Evolutionary conservation across 129 eudicot genomes (phyloP), one percentile per base, ranked within the genome.

Genomic region (Flaveria trinervia): DNA sequence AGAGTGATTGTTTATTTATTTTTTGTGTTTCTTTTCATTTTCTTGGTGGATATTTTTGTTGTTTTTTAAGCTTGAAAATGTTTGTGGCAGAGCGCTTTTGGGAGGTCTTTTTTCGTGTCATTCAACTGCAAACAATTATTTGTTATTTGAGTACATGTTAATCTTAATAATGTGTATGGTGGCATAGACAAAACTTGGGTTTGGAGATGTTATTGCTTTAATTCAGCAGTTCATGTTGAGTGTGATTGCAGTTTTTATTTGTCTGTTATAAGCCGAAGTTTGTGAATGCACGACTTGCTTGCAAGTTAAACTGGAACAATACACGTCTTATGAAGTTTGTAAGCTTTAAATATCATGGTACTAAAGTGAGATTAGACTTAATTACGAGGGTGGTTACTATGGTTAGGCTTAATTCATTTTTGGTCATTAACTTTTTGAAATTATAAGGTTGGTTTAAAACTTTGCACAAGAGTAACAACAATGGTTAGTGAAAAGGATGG

Each of bases 31-130:
- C 10, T 16, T 52, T 52, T 52, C 59, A 16, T 52, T 16, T 3
- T 51, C 57, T 55, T 59, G 68, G 68, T 30, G 68, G 68, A 62
- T 62, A 62, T 62, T 30, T 11, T 64, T 57, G 22, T 57, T 64
- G 20, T 64, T 64, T 30, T 28, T 30, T 30, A 17, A 64, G 69
- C 12, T 64, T 12, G 22, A 36, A 17, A 20, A 7, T 55, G 62
- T 18, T 55, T 18, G 69, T 64, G 45, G 69, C 9, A 13, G 67
- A 61, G 39, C 43, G 41, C 7, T 59, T 23, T 59, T 59, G 65
- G 9, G 69, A 30, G 44, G 15, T 30, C 39, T 64, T 64, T 64
- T 61, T 30, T 64, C 22, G 46, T 64, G 69, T 64, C 5, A 3
- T 20, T 20, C 30, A 22, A 64, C 45, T 28, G 6, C 3, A 30